Conservation (phyloP, 129 eudicot genomes). For the Dittrichia graveolens region DNA sequence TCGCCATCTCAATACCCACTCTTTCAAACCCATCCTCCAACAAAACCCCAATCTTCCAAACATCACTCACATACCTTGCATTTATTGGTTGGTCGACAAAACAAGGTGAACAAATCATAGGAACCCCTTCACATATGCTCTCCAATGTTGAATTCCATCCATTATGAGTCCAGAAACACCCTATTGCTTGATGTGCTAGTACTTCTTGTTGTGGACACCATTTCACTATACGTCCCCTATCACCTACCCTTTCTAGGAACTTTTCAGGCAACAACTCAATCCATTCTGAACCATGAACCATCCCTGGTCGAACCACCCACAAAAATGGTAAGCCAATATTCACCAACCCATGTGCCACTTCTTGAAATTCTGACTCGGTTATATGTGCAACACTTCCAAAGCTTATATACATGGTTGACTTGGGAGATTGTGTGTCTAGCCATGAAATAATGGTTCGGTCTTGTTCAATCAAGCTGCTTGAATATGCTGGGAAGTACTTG, state of each 20-base stretch:
- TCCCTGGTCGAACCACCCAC: conserved; percentile 55
- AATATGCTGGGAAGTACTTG: conserved; percentile 34
- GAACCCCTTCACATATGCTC: conserved; percentile 56
- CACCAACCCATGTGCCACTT: conserved; percentile 52
- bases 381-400: conserved; percentile 56
- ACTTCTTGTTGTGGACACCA: conserved; percentile 64
- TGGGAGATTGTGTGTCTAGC: conserved; percentile 49
- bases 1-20: conserved; percentile 28
- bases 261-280: conserved; percentile 11
- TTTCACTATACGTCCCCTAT: conserved; percentile 47
- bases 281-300: conserved; percentile 41
- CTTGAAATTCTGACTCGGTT: conserved; percentile 32
- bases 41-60: conserved; percentile 48
- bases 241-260: conserved; percentile 17
- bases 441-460: conserved; percentile 40
- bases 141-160: conserved; percentile 62
- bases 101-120: conserved; percentile 53
- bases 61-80: conserved; percentile 42
- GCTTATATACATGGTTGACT: conserved; percentile 51
- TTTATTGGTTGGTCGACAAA: conserved; percentile 45
- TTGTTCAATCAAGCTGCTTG: conserved; percentile 37
- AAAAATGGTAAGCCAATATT: conserved; percentile 32
- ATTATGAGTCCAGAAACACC: conserved; percentile 52
- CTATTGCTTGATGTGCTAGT: conserved; percentile 40
- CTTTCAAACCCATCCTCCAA: conserved; percentile 42